Conservation (phyloP, 2,329 filamentous ascomycete species). For the Phaeosphaeriaceae sp. region DNA sequence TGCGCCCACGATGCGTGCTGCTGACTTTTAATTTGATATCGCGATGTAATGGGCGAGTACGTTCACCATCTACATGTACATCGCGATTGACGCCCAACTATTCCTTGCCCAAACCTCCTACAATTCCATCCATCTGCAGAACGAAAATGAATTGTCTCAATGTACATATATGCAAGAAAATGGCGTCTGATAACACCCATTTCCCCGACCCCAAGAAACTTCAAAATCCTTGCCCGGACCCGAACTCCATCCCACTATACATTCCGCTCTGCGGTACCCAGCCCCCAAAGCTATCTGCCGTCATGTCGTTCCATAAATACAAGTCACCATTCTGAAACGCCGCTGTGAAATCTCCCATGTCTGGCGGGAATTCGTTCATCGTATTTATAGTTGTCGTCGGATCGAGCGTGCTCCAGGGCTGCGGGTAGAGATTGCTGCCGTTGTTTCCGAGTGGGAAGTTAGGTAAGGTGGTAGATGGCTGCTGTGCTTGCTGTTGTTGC, state of each 20-base stretch:
- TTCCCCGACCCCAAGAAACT: neutral
- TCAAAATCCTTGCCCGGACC: conserved; percentile 24
- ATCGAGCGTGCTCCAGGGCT: neutral
- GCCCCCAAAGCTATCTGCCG: conserved; percentile 37
- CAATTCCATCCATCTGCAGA: too few relatives aligned
- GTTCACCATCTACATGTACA: neutral
- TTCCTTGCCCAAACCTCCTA: too few relatives aligned
- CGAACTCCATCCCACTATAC: conserved; percentile 36
- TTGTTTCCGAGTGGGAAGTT: neutral
- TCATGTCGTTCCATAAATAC: conserved; percentile 47
- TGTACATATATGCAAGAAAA: neutral
- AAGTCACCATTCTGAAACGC: conserved; percentile 47
- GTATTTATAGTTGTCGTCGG: conserved; percentile 10
- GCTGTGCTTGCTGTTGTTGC: neutral
- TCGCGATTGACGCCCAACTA: neutral
- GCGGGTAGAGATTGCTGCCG: neutral
- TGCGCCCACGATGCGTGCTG: neutral
- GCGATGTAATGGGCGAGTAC: neutral
- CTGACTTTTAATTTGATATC: neutral
- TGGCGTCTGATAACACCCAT: neutral
- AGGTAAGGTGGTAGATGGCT: neutral
- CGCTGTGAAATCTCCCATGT: conserved; percentile 41
- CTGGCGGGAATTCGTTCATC: conserved; percentile 23
- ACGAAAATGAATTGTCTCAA: neutral
- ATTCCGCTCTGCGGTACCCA: conserved; percentile 39